Evolutionary conservation across 2,329 filamentous ascomycete genomes (phyloP).

Genomic region (Fusarium miscanthi): DNA sequence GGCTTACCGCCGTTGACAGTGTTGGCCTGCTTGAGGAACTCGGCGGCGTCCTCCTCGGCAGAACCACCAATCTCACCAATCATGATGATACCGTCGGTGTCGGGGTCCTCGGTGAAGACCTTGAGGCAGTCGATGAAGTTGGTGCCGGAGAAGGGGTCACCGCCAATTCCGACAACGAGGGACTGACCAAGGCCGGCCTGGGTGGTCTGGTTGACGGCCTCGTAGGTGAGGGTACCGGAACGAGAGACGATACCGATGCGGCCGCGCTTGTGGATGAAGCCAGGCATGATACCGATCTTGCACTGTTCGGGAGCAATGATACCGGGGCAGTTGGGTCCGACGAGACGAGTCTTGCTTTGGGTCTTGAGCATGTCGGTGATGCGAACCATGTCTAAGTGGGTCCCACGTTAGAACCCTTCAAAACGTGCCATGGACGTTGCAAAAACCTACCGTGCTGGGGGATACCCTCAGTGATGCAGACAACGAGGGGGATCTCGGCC

Average conservation of each 20-base stretch:
- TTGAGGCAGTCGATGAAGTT: slow-evolving; percentile 99
- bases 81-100: slow-evolving; percentile 99
- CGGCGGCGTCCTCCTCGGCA: slow-evolving; percentile 97
- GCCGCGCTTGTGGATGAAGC: slow-evolving; percentile 99
- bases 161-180: slow-evolving; percentile 96
- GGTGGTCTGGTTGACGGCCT: slow-evolving; percentile 99
- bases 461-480: slow-evolving; percentile 98
- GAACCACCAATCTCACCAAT: slow-evolving; percentile 99
- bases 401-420: slow-evolving; percentile 22
- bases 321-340: slow-evolving; percentile 97
- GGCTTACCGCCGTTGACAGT: slow-evolving; percentile 87
- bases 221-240: slow-evolving; percentile 98
- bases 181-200: slow-evolving; percentile 97
- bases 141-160: slow-evolving; percentile 98
- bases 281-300: slow-evolving; percentile 99
- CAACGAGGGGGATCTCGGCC: slow-evolving; percentile 93
- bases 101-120: slow-evolving; percentile 94
- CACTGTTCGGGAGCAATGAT: slow-evolving; percentile 96
- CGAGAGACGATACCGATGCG: slow-evolving; percentile 98
- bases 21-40: slow-evolving; percentile 94
- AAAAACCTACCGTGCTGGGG: slow-evolving; percentile 85
- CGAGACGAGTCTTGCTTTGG: slow-evolving; percentile 95
- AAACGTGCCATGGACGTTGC: slow-evolving; percentile 9
- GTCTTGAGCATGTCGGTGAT: slow-evolving; percentile 98
- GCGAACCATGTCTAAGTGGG: slow-evolving; percentile 88